Evolutionary conservation across 192 early-diverging fungal genomes (phyloP).

Genomic region (Chytriomyces sp.): DNA sequence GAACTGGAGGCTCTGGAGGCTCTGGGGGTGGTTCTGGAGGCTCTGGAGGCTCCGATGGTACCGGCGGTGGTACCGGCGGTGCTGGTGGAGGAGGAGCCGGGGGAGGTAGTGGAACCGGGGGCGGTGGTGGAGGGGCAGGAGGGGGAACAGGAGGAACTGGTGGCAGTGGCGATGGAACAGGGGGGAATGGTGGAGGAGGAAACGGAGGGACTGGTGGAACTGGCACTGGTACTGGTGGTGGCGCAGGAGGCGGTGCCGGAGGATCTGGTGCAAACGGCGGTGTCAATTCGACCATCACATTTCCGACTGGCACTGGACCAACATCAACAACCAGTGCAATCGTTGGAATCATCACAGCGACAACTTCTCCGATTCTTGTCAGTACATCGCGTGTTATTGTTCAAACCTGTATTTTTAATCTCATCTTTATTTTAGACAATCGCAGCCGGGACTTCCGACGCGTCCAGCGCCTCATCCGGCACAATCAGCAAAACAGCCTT

Average conservation of each 20-base stretch:
- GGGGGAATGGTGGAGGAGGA: background rate
- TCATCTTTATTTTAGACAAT: background rate
- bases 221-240: background rate
- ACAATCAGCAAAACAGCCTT: background rate
- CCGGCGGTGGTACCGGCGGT: constrained; percentile 14
- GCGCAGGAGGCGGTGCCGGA: constrained; percentile 1
- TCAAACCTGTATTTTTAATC: background rate
- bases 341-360: background rate
- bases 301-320: background rate
- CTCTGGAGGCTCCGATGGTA: background rate
- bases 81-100: constrained; percentile 1
- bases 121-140: background rate
- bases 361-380: background rate
- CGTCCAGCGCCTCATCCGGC: background rate
- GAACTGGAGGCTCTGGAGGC: background rate
- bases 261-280: background rate
- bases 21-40: constrained; percentile 5
- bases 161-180: background rate
- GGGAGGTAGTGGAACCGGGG: background rate
- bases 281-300: background rate
- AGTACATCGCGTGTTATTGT: background rate
- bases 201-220: background rate
- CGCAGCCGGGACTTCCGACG: background rate
- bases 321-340: background rate
- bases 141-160: constrained; percentile 6